Conservation (phyloP, 129 eudicot species). For the Smallanthus sonchifolius region DNA sequence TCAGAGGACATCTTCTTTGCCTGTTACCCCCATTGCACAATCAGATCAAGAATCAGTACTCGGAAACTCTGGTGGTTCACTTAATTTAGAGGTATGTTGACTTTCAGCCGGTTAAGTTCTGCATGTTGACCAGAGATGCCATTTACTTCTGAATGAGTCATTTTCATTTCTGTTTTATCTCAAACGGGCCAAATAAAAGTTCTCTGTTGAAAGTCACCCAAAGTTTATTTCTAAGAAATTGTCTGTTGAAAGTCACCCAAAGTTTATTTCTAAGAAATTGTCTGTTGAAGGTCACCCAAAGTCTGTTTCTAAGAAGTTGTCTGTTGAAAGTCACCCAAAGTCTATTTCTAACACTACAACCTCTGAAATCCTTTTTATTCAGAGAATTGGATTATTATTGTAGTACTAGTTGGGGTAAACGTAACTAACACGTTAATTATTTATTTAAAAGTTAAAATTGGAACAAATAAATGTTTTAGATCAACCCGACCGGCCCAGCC, state of each 20-base stretch:
- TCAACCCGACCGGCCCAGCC: background rate
- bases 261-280: background rate
- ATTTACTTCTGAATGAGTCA: background rate
- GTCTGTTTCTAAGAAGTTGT: background rate
- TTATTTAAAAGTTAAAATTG: background rate
- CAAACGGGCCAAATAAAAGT: background rate
- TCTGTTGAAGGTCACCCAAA: background rate
- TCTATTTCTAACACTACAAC: background rate
- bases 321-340: background rate
- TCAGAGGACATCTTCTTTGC: conserved; percentile 71
- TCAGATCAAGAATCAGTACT: conserved; percentile 49
- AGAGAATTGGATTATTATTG: too few relatives aligned
- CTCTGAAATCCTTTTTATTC: background rate
- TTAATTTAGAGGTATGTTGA: conserved; percentile 27
- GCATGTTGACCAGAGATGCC: background rate
- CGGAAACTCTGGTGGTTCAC: conserved; percentile 36
- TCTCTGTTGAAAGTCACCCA: background rate
- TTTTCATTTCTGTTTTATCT: background rate
- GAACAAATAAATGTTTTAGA: background rate
- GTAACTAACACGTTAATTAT: background rate
- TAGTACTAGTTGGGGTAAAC: background rate
- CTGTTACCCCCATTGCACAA: conserved; percentile 55
- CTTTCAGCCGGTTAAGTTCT: background rate
- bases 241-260: background rate
- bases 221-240: background rate